Evolutionary conservation across 148 eudicot species (phyloP), one percentile per base, ranked within the genome.

Genomic region (Chenopodium suecicum): DNA sequence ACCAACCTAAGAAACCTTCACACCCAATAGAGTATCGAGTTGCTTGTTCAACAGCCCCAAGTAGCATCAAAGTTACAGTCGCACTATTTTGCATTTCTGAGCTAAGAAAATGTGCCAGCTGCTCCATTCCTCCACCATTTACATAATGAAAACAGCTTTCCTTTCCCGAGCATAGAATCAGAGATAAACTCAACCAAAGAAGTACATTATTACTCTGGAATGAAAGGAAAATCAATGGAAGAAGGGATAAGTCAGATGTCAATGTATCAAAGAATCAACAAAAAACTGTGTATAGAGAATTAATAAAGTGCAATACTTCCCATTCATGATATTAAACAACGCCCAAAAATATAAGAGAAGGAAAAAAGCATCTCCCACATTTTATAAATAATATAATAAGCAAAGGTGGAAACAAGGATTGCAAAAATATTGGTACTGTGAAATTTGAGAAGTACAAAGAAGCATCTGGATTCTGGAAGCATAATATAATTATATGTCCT

Each of bases 1-100:
- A 96, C 99, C 99, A 96, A 79, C 97, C 98, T 73, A 96, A 86
- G 75, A 94, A 89, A 77, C 98, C 99, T 89, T 96, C 99, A 88
- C 99, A 96, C 65, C 99, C 99, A 87, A 90, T 84, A 65, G 97
- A 89, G 81, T 87, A 87, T 17, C 93, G 86, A 64, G 99, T 94
- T 64, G 97, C 98, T 88, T 87, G 98, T 90, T 92, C 98, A 88
- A 91, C 79, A 75, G 91, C 94, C 83, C 97, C 98, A 81, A 96
- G 98, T 69, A 90, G 69, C 94, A 94, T 82, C 73, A 96, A 81
- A 66, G 86, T 88, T 82, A 87, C 84, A 44, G 94, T 86, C 75
- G 87, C 83, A 83, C 91, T 92, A 78, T 83, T 86, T 41, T 83
- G 88, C 78, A 83, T 68, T 79, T 82, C 86, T 44, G 82, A 85